Conservation (phyloP, 805 yeast species). For the Ogataea henricii region DNA sequence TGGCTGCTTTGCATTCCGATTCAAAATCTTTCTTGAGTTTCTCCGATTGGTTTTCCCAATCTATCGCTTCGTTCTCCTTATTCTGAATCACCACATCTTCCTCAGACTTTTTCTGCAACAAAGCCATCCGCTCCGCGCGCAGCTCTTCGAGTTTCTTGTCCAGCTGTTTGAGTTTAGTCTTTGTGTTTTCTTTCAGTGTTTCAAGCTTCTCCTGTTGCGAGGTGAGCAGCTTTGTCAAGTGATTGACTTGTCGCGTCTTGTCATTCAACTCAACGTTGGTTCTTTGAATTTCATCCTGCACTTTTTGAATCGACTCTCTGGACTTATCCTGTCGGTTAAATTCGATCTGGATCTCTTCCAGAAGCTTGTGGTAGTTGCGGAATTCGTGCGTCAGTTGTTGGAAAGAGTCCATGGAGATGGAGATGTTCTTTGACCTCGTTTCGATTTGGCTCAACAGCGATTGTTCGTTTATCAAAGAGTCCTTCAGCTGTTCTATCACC, state of each 20-base stretch:
- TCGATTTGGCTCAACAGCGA: constrained; percentile 45
- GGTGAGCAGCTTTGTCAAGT: constrained; percentile 41
- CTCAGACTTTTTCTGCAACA: constrained; percentile 49
- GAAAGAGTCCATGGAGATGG: constrained; percentile 59
- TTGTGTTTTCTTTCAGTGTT: constrained; percentile 28
- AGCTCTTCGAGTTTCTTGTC: constrained; percentile 46
- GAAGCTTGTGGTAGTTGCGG: constrained; percentile 41
- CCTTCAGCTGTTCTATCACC: constrained; percentile 54
- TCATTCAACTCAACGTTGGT: constrained; percentile 19
- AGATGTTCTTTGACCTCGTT: constrained; percentile 48
- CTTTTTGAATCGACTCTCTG: constrained; percentile 28
- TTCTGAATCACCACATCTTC: constrained; percentile 45
- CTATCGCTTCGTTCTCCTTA: constrained; percentile 21
- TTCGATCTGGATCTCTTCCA: constrained; percentile 54
- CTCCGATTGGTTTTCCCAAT: constrained; percentile 36
- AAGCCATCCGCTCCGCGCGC: constrained; percentile 46
- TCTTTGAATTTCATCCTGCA: constrained; percentile 27
- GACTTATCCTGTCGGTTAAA: constrained; percentile 41
- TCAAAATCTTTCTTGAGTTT: constrained; percentile 47
- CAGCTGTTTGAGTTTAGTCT: constrained; percentile 44
- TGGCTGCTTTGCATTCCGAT: constrained; percentile 53
- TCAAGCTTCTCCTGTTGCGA: constrained; percentile 20
- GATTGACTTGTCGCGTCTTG: constrained; percentile 36
- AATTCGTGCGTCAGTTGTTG: constrained; percentile 51
- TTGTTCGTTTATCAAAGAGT: constrained; percentile 44